phyloP scores from a whole-genome alignment of 116 monocot species.

The Cymodocea nodosa region DNA sequence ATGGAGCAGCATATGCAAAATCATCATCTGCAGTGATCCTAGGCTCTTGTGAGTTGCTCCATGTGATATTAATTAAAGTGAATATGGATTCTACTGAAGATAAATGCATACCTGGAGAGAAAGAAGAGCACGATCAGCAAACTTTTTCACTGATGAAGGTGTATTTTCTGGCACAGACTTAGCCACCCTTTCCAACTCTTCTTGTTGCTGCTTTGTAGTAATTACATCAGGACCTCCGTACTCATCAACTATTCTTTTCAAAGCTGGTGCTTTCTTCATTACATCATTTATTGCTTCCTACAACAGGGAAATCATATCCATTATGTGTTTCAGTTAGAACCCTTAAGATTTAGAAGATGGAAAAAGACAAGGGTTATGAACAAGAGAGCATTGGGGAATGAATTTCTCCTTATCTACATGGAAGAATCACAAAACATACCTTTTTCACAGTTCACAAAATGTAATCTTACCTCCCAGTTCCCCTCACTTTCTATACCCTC shows the following conservation, averaged over 20 bases:
- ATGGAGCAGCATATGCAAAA: too few relatives aligned
- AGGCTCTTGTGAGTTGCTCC: too few relatives aligned
- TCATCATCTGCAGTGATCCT: too few relatives aligned
- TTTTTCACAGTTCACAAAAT: background rate
- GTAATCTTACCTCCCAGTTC: slow-evolving; percentile 18
- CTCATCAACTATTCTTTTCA: slow-evolving; percentile 63
- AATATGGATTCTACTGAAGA: background rate
- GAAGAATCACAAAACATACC: too few relatives aligned
- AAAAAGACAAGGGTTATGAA: too few relatives aligned
- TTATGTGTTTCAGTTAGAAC: too few relatives aligned
- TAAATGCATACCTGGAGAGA: slow-evolving; percentile 56
- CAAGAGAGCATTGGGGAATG: too few relatives aligned
- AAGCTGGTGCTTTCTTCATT: slow-evolving; percentile 44
- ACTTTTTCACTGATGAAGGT: slow-evolving; percentile 78
- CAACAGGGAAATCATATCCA: background rate
- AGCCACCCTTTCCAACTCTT: slow-evolving; percentile 76
- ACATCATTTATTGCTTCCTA: slow-evolving; percentile 61
- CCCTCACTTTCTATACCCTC: slow-evolving; percentile 21
- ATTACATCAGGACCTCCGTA: slow-evolving; percentile 65
- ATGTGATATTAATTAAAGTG: too few relatives aligned
- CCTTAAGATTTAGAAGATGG: too few relatives aligned
- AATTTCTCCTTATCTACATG: too few relatives aligned
- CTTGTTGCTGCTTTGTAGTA: slow-evolving; percentile 70
- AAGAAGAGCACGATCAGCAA: slow-evolving; percentile 76
- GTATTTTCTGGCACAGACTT: slow-evolving; percentile 63